These are phyloP conservation scores for Piedraia hortae DNA, from an alignment of 2,329 filamentous ascomycete genomes.

Conservation along the genomic window DNA sequence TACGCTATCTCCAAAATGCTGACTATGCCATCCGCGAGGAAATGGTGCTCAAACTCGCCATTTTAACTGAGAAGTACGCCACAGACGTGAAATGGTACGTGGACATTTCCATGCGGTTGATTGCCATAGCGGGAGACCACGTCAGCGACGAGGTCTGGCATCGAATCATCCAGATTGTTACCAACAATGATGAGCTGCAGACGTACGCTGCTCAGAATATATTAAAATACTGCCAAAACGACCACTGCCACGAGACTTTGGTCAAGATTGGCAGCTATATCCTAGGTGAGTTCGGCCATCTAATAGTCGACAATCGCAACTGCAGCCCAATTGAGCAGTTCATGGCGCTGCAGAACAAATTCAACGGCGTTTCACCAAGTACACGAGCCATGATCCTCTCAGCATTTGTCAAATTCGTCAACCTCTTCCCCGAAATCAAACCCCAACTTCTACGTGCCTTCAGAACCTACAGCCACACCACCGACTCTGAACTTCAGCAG, in stretches of 20 bases:
- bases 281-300: conserved; percentile 83
- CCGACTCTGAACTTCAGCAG: conserved; percentile 89
- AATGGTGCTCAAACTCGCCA: conserved; percentile 97
- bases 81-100: conserved; percentile 99
- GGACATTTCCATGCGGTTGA: conserved; percentile 77
- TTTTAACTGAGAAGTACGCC: conserved; percentile 92
- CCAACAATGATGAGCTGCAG: conserved; percentile 95
- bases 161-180: conserved; percentile 92
- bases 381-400: conserved; percentile 86
- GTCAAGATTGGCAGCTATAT: conserved; percentile 96
- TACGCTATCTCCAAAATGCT: conserved; percentile 84
- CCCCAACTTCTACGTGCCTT: conserved; percentile 80
- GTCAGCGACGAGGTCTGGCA: conserved; percentile 99
- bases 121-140: conserved; percentile 91
- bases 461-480: conserved; percentile 69
- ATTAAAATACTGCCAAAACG: conserved; percentile 69
- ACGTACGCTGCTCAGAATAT: conserved; percentile 89
- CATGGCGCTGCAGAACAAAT: conserved; percentile 68
- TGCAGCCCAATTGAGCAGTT: conserved; percentile 97
- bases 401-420: conserved; percentile 92
- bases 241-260: conserved; percentile 85
- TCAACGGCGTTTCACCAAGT: conserved; percentile 63
- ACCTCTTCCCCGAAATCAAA: conserved; percentile 95
- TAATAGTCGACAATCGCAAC: conserved; percentile 73
- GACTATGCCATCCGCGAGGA: conserved; percentile 96